phyloP scores from a whole-genome alignment of 129 eudicot species.

The Rutidosis leptorrhynchoides region DNA sequence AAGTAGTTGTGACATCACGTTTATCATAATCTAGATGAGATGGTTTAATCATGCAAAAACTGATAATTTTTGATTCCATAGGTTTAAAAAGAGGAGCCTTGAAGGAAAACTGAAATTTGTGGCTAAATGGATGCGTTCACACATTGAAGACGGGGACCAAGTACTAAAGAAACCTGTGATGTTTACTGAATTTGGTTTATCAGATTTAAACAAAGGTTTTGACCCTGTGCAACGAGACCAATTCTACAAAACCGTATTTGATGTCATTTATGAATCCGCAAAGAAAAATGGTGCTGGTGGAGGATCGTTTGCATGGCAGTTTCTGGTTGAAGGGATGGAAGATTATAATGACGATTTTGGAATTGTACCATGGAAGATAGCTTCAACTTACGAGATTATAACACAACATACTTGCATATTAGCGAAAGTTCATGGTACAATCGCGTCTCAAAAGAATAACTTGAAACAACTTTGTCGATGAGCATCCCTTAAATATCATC shows the following conservation, averaged over 20 bases:
- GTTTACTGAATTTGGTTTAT: slow-evolving; percentile 91
- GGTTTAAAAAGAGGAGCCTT: slow-evolving; percentile 57
- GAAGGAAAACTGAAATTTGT: slow-evolving; percentile 64
- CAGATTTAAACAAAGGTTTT: slow-evolving; percentile 61
- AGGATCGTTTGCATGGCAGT: slow-evolving; percentile 94
- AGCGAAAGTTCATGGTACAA: slow-evolving; percentile 48
- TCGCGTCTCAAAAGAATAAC: background rate
- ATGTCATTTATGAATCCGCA: slow-evolving; percentile 73
- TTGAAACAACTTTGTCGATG: background rate
- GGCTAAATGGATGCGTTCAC: slow-evolving; percentile 79
- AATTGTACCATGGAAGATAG: slow-evolving; percentile 76
- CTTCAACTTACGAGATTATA: slow-evolving; percentile 51
- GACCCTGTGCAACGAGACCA: slow-evolving; percentile 61
- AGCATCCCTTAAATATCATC: background rate
- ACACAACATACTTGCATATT: slow-evolving; percentile 67
- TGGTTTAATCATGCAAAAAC: background rate
- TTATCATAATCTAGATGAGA: background rate
- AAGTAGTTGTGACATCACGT: background rate
- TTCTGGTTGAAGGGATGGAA: slow-evolving; percentile 89
- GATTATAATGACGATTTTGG: slow-evolving; percentile 82
- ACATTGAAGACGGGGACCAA: slow-evolving; percentile 84
- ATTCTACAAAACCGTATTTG: slow-evolving; percentile 58
- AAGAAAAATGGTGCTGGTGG: slow-evolving; percentile 67
- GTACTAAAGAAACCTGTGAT: slow-evolving; percentile 74
- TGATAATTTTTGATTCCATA: slow-evolving; percentile 19